Conservation (phyloP, 495 filamentous ascomycete genomes). For the Oidiodendron maius region DNA sequence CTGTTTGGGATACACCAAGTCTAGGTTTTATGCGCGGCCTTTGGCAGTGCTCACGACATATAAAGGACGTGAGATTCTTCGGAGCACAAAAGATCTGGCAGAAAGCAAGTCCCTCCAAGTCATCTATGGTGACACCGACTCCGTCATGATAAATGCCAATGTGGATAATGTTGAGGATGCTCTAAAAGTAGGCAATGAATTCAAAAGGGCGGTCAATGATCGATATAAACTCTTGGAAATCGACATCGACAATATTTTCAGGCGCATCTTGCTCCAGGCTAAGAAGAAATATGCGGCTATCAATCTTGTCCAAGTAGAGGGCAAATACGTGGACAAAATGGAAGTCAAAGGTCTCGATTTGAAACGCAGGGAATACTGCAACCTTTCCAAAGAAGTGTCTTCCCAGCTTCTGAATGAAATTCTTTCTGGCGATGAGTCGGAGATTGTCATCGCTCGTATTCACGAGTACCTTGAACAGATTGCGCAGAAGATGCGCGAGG, state of each 20-base stretch:
- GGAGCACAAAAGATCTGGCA: conserved; percentile 89
- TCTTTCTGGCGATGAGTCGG: conserved; percentile 86
- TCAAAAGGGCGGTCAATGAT: conserved; percentile 72
- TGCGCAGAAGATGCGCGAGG: conserved; percentile 74
- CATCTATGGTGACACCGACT: conserved; percentile 98
- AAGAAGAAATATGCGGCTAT: conserved; percentile 99
- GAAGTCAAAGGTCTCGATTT: conserved; percentile 99
- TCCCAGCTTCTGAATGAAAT: conserved; percentile 80
- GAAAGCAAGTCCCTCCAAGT: conserved; percentile 83
- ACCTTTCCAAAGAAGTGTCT: conserved; percentile 88
- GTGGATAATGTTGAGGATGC: conserved; percentile 89
- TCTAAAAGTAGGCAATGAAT: conserved; percentile 71
- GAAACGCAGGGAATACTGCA: conserved; percentile 94
- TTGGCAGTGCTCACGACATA: conserved; percentile 93
- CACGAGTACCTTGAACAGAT: conserved; percentile 88
- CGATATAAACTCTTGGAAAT: conserved; percentile 88
- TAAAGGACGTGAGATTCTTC: conserved; percentile 96
- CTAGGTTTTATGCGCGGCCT: conserved; percentile 92
- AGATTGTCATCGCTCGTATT: conserved; percentile 80
- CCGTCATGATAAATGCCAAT: conserved; percentile 99
- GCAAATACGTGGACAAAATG: conserved; percentile 87
- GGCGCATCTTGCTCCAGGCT: conserved; percentile 85
- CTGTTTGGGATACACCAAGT: conserved; percentile 91
- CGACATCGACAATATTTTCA: conserved; percentile 97
- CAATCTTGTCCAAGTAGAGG: conserved; percentile 83